phyloP scores from a whole-genome alignment of 1,139 yeast species.

The Saccharomyces hybrid region DNA sequence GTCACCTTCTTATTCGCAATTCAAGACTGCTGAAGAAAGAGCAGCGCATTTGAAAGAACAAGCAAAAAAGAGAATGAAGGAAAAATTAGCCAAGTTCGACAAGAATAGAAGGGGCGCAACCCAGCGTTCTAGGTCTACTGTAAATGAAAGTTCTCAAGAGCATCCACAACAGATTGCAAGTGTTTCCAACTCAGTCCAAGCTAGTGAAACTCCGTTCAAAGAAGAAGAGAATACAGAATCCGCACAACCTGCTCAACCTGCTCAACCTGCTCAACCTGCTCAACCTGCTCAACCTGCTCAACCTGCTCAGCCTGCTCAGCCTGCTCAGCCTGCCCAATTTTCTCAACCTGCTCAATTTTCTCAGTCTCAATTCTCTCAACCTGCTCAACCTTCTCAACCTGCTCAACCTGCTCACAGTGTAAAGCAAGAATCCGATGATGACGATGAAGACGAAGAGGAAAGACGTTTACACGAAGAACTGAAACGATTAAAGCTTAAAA shows the following conservation, averaged over 20 bases:
- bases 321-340: neutral
- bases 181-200: neutral
- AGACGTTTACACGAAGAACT: conserved; percentile 32
- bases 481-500: conserved; percentile 50
- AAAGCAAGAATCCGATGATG: conserved; percentile 11
- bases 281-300: neutral
- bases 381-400: neutral
- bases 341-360: neutral
- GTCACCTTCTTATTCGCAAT: conserved; percentile 18
- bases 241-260: neutral
- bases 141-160: neutral
- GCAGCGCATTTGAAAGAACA: conserved; percentile 83
- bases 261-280: neutral
- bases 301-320: neutral
- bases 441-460: conserved; percentile 34
- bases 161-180: neutral
- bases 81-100: conserved; percentile 80
- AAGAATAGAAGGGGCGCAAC: conserved; percentile 40
- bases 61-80: conserved; percentile 85
- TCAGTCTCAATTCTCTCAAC: neutral
- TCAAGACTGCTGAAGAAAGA: conserved; percentile 53
- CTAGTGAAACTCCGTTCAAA: conserved; percentile 3
- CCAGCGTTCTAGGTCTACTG: conserved; percentile 8
- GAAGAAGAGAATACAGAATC: neutral
- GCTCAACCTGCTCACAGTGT: neutral